Evolutionary conservation across 495 filamentous ascomycete genomes (phyloP).

Genomic region (Penicillium taxi): DNA sequence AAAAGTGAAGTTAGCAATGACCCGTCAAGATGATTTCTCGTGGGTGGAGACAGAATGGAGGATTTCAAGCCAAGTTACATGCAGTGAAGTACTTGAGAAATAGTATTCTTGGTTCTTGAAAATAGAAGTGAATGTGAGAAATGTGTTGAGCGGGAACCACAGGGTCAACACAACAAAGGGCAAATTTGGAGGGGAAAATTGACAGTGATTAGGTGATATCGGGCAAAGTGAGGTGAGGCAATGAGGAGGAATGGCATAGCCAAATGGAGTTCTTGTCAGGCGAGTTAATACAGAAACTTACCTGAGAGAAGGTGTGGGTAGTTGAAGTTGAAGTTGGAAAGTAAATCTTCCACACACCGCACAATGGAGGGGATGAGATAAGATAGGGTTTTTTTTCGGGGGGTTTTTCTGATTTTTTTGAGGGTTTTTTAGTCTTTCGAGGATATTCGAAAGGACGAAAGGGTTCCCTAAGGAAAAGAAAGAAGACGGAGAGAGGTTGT

Average conservation of each 20-base stretch:
- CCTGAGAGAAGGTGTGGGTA: slow-evolving; percentile 23
- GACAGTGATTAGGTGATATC: too few relatives aligned
- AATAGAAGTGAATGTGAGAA: too few relatives aligned
- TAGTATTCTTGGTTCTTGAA: too few relatives aligned
- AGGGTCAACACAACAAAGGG: slow-evolving; percentile 19
- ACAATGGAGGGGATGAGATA: slow-evolving; percentile 32
- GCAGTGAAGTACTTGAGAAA: too few relatives aligned
- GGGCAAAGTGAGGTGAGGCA: too few relatives aligned
- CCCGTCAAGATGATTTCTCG: slow-evolving; percentile 3
- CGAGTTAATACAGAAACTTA: slow-evolving; percentile 10
- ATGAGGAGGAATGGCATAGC: too few relatives aligned
- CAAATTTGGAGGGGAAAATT: slow-evolving; percentile 3
- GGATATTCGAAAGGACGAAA: slow-evolving; percentile 33
- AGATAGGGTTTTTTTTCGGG: slow-evolving; percentile 21
- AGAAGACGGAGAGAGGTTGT: slow-evolving; percentile 34
- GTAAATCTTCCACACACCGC: slow-evolving; percentile 36
- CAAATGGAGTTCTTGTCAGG: background rate
- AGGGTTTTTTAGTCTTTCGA: slow-evolving; percentile 40
- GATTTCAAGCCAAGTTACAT: slow-evolving; percentile 8
- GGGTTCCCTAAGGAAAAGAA: slow-evolving; percentile 32
- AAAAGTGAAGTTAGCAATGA: slow-evolving; percentile 12
- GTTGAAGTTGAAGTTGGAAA: too few relatives aligned
- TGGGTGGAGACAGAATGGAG: slow-evolving; percentile 4
- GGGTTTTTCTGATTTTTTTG: slow-evolving; percentile 37
- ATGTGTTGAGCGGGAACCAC: too few relatives aligned